Evolutionary conservation across 2,329 filamentous ascomycete genomes (phyloP), one percentile per base, ranked within the genome.

Genomic region (Trichoderma atrobrunneum): DNA sequence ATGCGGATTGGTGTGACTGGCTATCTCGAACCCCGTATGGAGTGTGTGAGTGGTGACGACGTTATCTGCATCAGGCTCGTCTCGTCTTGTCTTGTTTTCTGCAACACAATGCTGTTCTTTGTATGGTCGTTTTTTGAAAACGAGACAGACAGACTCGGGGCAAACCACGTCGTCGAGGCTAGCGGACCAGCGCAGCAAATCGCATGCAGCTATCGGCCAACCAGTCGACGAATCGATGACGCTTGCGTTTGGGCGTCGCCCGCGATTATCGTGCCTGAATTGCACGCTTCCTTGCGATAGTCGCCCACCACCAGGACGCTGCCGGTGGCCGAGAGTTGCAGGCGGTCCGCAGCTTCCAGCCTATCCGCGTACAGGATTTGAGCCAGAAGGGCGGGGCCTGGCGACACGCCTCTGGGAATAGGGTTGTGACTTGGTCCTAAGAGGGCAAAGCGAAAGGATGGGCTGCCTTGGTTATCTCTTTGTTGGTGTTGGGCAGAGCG

Each of bases 171-270:
- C 24, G 60, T 69, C 39, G 54, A 48, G 11, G 65, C 34, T 43
- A 48, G 54, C 26, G n/a, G 36, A 30, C 56, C 65, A 61, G 36
- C 66, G 28, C 65, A 54, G 39, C 65, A 32, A 54, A 16, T 28
- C 30, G 57, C 28, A 54, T 70, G 67, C 67, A 70, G 67, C 39
- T 14, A 16, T 70, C 67, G 67, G 57, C 56, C 67, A 70, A 64
- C 59, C 68, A 63, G 21, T 64, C 48, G 28, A 71, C 54, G 68
- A 60, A 60, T 60, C 30, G 57, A 60, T 60, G 57, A 60, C 57
- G 57, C 30, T 60, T 30, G 26, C 30, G 18, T 30, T 32, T 59
- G 18, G 16, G n/a, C 68, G 59, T 36, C 34, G 30, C 24, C 28
- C 30, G 39, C 68, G 28, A 70, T 21, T 54, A 36, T 57, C 51